Conservation (phyloP, 1,284 basidiomycete species). For the Coniferiporia sulphurascens region DNA sequence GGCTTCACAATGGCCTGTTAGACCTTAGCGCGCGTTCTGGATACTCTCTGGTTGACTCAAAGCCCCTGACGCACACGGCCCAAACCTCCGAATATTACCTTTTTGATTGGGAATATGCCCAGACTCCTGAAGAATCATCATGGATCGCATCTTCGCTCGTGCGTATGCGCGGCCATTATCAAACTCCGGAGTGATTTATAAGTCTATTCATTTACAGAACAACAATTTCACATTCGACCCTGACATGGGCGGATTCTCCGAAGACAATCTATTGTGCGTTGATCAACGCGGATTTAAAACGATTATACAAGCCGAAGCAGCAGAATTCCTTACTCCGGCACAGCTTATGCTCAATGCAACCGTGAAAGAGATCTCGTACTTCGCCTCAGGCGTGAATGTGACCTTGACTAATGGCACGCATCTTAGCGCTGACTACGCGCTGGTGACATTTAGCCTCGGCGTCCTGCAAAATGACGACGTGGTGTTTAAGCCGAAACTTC, state of each 20-base stretch:
- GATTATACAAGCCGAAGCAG: conserved; percentile 51
- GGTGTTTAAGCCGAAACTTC: conserved; percentile 48
- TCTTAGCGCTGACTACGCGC: conserved; percentile 47
- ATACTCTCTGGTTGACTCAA: conserved; percentile 43
- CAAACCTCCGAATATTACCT: conserved; percentile 49
- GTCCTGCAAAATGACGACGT: conserved; percentile 62
- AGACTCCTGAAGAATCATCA: conserved; percentile 57
- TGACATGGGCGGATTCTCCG: conserved; percentile 54
- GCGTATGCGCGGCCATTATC: conserved; percentile 16
- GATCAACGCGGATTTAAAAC: conserved; percentile 61
- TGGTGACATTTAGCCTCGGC: conserved; percentile 61
- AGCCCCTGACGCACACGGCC: conserved; percentile 38
- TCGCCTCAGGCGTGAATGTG: conserved; percentile 39
- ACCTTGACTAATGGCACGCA: conserved; percentile 39
- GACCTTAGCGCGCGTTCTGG: conserved; percentile 47
- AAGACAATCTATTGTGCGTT: conserved; percentile 47
- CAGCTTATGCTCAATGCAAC: conserved; percentile 50
- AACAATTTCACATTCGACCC: conserved; percentile 63
- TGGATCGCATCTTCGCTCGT: conserved; percentile 61
- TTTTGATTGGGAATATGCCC: conserved; percentile 51
- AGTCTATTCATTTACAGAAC: conserved; percentile 31
- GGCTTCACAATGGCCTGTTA: conserved; percentile 38
- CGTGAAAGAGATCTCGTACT: conserved; percentile 47
- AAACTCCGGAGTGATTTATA: background rate
- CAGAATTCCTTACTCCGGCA: conserved; percentile 40